Evolutionary conservation across 2,329 filamentous ascomycete genomes (phyloP), one percentile per base, ranked within the genome.

Genomic region (Macrophomina phaseolina): DNA sequence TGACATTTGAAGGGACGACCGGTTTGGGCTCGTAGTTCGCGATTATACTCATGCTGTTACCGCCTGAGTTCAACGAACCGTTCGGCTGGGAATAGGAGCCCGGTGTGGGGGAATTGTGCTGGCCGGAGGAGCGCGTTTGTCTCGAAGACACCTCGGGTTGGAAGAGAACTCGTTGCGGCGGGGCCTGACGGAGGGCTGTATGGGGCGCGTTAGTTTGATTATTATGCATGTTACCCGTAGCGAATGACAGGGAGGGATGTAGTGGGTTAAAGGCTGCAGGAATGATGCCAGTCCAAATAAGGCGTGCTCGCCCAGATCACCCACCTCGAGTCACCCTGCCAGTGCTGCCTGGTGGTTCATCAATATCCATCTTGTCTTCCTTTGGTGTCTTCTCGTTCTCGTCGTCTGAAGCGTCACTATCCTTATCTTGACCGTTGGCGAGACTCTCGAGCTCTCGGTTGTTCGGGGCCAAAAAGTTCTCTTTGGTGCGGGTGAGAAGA

Each of bases 91-190:
- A 71, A 58, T 69, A 72, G 6, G 71, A 67, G 9, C 72, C 56
- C 42, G 80, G 78, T 18, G 81, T 80, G 32, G 81, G 80, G n/a
- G 81, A 82, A 40, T 76, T 78, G 76, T 66, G 62, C 74, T 73
- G 65, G 72, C 71, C 32, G 75, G 72, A 18, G 90, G 87, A 67
- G 64, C 90, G 86, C 7, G 85, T 87, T 71, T 89, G 85, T 69
- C 91, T 86, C 3, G 90, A 82, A 9, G 86, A 86, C 2, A 89
- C 89, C 72, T 96, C 92, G 36, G 92, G 92, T 75, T 95, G 92
- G 78, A 94, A 96, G 62, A 95, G 89, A 63, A 94, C 89, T 69
- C 92, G 86, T 75, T 94, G 92, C 0, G 92, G 90, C 34, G 93
- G 93, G n/a, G 92, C 91, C 76, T 95, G 91, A 70, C 93, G 86